Base-by-base conservation (phyloP, 345 rosid genomes). In the Durio zibethinus region DNA sequence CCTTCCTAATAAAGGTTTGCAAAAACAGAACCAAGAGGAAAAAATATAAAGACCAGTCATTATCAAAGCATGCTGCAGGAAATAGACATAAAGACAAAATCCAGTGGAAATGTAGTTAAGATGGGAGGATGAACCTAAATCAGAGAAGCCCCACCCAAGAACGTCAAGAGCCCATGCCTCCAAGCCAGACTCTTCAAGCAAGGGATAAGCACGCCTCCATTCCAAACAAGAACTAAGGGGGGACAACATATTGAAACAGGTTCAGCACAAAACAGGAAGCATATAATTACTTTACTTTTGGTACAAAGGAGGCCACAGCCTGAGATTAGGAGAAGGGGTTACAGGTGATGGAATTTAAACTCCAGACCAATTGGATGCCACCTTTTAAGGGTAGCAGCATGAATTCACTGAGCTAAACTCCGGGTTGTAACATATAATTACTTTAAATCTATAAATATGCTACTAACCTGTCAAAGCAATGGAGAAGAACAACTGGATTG, bases 61-160 rank as follows among this genome's bases (percentile, higher is more conserved):
- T 12, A 77, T 74, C 57, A 64, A 65, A 72, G 35, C 56, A 77
- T 14, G 14, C 35, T 4, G 20, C 10, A 25, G 15, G 38, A 42
- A 20, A 71, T 14, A 64, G 18, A 40, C 36, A 43, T n/a, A 20
- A 69, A 54, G 43, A 56, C n/a, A 66, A 47, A 15, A 60, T 40
- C 57, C 35, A 20, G 31, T 3, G 14, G 16, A 10, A 29, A 36
- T 36, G 36, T 23, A 52, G 21, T 6, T 50, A 38, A 52, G 62
- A 78, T 59, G 42, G 31, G 43, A 15, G 23, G 53, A 52, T 59
- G 63, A 75, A 94, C 98, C 86, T 85, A 92, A 86, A 81, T 92
- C 93, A 15, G 94, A 94, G 85, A 94, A 94, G 29, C 97, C 98
- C 96, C 93, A 94, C 29, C 98, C 98, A 35, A 94, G 98, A 83